A percentile compares a stretch with the other conserved stretches of the same genome.
These are phyloP conservation scores for Trametes elegans DNA, from an alignment of 768 basidiomycete species.

Conservation along the genomic window DNA sequence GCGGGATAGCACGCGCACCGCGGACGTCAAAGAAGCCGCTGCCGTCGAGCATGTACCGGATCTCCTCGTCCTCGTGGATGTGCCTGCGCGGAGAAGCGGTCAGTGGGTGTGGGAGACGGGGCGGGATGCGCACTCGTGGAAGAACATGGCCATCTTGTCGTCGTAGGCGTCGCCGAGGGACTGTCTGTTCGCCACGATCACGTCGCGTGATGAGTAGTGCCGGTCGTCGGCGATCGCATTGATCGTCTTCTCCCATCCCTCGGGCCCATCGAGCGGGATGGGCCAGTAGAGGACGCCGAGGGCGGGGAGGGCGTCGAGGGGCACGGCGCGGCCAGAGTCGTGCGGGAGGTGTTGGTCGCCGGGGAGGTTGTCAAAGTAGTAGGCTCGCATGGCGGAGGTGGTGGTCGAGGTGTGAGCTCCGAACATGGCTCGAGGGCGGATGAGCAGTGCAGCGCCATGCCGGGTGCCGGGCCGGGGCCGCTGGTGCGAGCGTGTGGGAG, in stretches of 20 bases:
- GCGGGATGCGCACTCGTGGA: conserved; percentile 59
- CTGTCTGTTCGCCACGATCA: conserved; percentile 72
- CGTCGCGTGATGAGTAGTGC: conserved; percentile 82
- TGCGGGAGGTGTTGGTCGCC: conserved; percentile 84
- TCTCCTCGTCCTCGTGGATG: conserved; percentile 96
- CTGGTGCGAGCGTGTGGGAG: too few species aligned
- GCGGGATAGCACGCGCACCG: conserved; percentile 45
- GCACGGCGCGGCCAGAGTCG: conserved; percentile 61
- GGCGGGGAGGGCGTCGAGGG: conserved; percentile 43
- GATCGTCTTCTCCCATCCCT: conserved; percentile 49
- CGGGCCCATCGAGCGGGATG: conserved; percentile 54
- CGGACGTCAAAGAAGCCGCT: conserved; percentile 91
- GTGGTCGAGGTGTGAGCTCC: too few species aligned
- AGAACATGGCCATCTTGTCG: conserved; percentile 77
- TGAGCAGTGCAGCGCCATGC: too few species aligned
- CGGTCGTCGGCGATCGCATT: conserved; percentile 64
- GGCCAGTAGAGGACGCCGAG: conserved; percentile 69
- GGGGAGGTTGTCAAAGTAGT: conserved; percentile 70
- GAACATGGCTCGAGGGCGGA: too few species aligned
- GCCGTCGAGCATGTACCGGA: conserved; percentile 84
- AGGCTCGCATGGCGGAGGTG: conserved; percentile 84
- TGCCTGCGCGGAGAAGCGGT: conserved; percentile 49
- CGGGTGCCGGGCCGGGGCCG: too few species aligned
- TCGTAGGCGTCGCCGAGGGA: conserved; percentile 85
- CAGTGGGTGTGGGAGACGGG: not conserved